A percentile compares a stretch with the other conserved stretches of the same genome.
These are phyloP conservation scores for Apiospora kogelbergensis DNA, from an alignment of 2,329 filamentous ascomycete species.

Conservation along the genomic window DNA sequence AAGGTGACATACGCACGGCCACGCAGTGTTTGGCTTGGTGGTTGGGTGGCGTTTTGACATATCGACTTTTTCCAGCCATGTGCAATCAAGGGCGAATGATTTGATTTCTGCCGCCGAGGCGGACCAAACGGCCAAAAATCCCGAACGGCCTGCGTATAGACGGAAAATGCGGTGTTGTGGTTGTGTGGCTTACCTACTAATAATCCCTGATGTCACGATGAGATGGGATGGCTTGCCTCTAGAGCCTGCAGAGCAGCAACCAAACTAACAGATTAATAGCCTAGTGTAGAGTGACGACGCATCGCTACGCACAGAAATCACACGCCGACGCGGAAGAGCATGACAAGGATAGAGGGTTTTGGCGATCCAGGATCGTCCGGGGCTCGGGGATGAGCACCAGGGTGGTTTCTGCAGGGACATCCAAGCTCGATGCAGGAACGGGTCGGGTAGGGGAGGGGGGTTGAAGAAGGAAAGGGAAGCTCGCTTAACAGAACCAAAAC, in stretches of 20 bases:
- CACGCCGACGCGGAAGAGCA: background rate
- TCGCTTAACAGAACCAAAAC: background rate
- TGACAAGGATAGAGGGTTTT: background rate
- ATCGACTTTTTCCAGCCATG: background rate
- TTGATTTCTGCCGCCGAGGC: background rate
- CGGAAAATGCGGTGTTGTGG: background rate
- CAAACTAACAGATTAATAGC: background rate
- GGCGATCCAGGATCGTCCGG: constrained; percentile 3
- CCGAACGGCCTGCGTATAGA: background rate
- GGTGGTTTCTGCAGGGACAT: background rate
- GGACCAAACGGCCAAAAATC: background rate
- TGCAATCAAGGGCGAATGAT: background rate
- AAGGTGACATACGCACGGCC: background rate
- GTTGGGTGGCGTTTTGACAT: background rate
- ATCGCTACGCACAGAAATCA: background rate
- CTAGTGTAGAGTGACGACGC: background rate
- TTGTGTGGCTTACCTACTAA: background rate
- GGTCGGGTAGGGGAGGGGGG: background rate
- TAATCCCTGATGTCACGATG: background rate
- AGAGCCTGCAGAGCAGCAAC: background rate
- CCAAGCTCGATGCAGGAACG: background rate
- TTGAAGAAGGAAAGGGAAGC: background rate
- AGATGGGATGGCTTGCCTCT: background rate
- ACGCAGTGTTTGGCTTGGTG: background rate
- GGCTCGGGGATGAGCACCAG: constrained; percentile 1